Base-by-base conservation (phyloP, 495 filamentous ascomycete genomes). In the Cairneyella variabilis region DNA sequence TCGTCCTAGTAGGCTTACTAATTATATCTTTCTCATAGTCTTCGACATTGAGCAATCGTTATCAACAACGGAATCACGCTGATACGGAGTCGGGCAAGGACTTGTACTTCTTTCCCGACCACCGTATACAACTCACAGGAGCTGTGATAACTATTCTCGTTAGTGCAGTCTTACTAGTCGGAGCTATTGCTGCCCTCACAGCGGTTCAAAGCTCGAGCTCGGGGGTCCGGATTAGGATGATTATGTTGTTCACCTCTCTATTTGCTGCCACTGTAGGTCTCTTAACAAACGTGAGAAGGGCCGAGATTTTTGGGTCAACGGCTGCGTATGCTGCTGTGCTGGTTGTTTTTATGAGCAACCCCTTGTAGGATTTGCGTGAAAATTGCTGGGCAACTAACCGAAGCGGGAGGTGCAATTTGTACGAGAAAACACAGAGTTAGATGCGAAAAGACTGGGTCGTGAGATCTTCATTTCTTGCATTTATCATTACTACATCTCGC, bases 321-420 rank as follows among this genome's bases (percentile, higher is more conserved):
- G 63, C 62, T 0, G 63, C 63, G 1, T 66, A 59, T 36, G 53
- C 30, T 1, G 63, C 63, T 1, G 58, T 66, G 1, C 39, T 66
- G 16, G 58, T 38, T 38, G 36, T 64, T 0, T 38, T 38, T 17
- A 17, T 38, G 14, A 38, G 36, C 36, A 38, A 38, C 36, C 36
- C 36, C 14, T n/a, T n/a, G n/a, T n/a, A n/a, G n/a, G n/a, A n/a
- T n/a, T n/a, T n/a, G n/a, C n/a, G n/a, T n/a, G n/a, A n/a, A n/a
- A n/a, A n/a, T n/a, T n/a, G n/a, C n/a, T n/a, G n/a, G n/a, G n/a
- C n/a, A n/a, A n/a, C n/a, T n/a, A n/a, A n/a, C n/a, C n/a, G n/a
- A n/a, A n/a, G n/a, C n/a, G n/a, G n/a, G n/a, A n/a, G n/a, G n/a
- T n/a, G n/a, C n/a, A n/a, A n/a, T n/a, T n/a, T n/a, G n/a, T n/a